These are phyloP conservation scores for Geotrichum reessii DNA, from an alignment of 1,139 yeast genomes.

Conservation along the genomic window DNA sequence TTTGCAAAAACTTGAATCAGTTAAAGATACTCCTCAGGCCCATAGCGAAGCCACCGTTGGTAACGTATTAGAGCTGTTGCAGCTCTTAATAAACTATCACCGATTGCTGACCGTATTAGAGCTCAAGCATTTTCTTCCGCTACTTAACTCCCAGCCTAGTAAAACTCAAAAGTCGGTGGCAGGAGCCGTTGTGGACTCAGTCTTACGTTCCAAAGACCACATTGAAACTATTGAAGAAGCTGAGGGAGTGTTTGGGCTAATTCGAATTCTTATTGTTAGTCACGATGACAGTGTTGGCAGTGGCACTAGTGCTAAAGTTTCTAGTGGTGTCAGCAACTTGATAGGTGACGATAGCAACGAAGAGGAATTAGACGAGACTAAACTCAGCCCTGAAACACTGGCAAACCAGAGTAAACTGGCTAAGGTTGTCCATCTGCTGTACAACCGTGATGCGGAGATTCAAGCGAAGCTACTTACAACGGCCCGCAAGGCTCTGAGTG, in stretches of 20 bases:
- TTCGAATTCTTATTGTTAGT: not conserved
- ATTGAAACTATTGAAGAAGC: conserved; percentile 35
- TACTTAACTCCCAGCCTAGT: conserved; percentile 36
- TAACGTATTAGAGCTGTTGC: conserved; percentile 51
- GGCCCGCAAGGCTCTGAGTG: conserved; percentile 46
- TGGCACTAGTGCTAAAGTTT: conserved; percentile 1
- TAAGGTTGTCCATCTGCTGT: conserved; percentile 60
- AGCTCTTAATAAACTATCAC: conserved; percentile 48
- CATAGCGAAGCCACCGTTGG: conserved; percentile 28
- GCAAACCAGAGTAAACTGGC: conserved; percentile 65
- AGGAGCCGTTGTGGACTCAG: conserved; percentile 20
- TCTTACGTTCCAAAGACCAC: conserved; percentile 10
- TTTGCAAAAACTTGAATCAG: conserved; percentile 42
- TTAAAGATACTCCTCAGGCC: conserved; percentile 22
- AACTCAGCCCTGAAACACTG: conserved; percentile 31
- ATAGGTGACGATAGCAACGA: conserved; percentile 15
- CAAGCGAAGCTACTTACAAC: conserved; percentile 54
- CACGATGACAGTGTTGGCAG: conserved; percentile 12
- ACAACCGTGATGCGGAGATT: conserved; percentile 45
- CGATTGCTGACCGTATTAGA: conserved; percentile 31
- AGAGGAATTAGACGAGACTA: conserved; percentile 21
- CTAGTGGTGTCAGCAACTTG: conserved; percentile 19
- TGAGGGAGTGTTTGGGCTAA: conserved; percentile 33
- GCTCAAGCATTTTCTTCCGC: conserved; percentile 35
- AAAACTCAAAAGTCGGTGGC: conserved; percentile 38